A percentile compares a stretch with the other conserved stretches of the same genome.
Evolutionary conservation across 768 basidiomycete genomes (phyloP).

Genomic region (Hypsizygus marmoreus): DNA sequence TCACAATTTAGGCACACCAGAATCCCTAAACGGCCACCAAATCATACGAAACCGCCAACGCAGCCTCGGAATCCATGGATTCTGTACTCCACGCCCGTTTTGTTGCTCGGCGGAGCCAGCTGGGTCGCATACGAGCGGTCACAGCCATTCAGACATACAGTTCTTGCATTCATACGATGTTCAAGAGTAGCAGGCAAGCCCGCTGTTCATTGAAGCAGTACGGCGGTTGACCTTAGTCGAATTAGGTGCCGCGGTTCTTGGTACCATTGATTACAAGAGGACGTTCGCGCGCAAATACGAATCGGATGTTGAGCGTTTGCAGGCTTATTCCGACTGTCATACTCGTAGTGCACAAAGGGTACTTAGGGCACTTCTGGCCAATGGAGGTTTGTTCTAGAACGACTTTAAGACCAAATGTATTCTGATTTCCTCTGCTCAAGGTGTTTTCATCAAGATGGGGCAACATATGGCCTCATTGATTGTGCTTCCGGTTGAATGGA

Average conservation of each 20-base stretch:
- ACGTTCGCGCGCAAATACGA: constrained; percentile 58
- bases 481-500: constrained; percentile 56
- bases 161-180: constrained; percentile 77
- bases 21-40: constrained; percentile 6
- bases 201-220: constrained; percentile 10
- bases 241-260: constrained; percentile 59
- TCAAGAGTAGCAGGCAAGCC: constrained; percentile 66
- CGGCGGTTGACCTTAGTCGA: constrained; percentile 23
- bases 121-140: constrained; percentile 64
- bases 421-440: constrained; percentile 31
- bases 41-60: neutral
- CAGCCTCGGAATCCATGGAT: constrained; percentile 30
- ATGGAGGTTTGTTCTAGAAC: constrained; percentile 65
- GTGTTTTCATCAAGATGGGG: constrained; percentile 87
- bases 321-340: constrained; percentile 80
- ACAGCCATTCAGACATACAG: constrained; percentile 73
- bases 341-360: constrained; percentile 78
- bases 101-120: constrained; percentile 37
- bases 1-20: constrained; percentile 11
- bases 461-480: constrained; percentile 79
- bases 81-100: constrained; percentile 36
- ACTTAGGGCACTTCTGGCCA: constrained; percentile 80
- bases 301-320: constrained; percentile 48
- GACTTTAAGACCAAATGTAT: neutral
- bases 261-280: constrained; percentile 72